phyloP scores from a whole-genome alignment of 2,329 filamentous ascomycete genomes.

The Botrytis deweyae region DNA sequence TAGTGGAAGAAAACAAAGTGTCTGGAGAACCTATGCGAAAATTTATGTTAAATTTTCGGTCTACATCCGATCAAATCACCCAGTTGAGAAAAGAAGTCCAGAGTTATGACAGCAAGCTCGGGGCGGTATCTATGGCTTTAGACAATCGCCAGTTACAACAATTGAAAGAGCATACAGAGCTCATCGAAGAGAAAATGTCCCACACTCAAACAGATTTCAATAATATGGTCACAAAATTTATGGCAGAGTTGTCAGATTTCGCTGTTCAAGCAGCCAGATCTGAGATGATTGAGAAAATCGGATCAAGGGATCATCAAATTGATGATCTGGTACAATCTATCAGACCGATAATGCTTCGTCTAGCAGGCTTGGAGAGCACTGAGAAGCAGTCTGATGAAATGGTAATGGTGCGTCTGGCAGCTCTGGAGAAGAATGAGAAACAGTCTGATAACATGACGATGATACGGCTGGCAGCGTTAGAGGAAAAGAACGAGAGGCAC shows the following conservation, averaged over 20 bases:
- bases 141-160: neutral
- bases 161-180: neutral
- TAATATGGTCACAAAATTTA: neutral
- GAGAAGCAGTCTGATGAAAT: neutral
- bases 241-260: neutral
- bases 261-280: neutral
- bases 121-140: neutral
- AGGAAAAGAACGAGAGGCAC: neutral
- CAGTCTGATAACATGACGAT: neutral
- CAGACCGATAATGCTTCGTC: neutral
- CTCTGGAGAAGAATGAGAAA: neutral
- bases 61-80: neutral
- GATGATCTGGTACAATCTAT: neutral
- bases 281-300: neutral
- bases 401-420: neutral
- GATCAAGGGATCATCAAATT: neutral
- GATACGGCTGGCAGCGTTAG: neutral
- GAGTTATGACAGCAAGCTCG: neutral
- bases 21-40: neutral
- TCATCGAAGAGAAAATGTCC: neutral
- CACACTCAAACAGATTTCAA: neutral
- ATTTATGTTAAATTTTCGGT: neutral
- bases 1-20: neutral
- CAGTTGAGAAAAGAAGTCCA: neutral
- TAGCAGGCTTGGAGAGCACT: neutral